phyloP scores from a whole-genome alignment of 352 stramenopile species.

The Phytophthora hibernalis region DNA sequence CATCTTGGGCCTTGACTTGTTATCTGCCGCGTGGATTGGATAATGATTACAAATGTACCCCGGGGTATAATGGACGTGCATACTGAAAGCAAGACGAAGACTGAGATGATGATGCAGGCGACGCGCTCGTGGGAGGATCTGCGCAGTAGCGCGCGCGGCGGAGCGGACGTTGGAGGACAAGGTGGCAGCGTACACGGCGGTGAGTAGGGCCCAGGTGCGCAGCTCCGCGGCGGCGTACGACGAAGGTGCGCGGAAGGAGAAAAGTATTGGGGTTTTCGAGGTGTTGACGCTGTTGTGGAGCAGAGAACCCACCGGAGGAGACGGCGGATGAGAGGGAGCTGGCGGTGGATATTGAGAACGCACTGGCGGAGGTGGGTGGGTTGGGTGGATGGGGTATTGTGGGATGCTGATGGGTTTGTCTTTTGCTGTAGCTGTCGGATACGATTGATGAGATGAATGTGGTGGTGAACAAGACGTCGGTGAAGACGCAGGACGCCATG shows the following conservation, averaged over 20 bases:
- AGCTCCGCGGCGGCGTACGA: conserved; percentile 46
- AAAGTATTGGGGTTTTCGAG: no score
- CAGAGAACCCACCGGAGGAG: conserved; percentile 75
- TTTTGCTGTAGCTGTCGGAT: conserved; percentile 67
- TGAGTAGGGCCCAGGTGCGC: conserved; percentile 61
- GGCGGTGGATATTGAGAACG: conserved; percentile 81
- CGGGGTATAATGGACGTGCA: conserved; percentile 10
- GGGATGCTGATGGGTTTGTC: not conserved
- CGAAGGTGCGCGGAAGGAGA: conserved; percentile 50
- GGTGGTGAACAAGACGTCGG: conserved; percentile 70
- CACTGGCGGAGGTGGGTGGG: conserved; percentile 58
- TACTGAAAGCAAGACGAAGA: conserved; percentile 10
- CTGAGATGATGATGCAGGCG: conserved; percentile 62
- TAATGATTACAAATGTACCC: conserved; percentile 1
- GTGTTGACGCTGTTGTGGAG: not conserved
- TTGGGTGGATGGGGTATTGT: conserved; percentile 8
- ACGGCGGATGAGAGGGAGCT: conserved; percentile 69
- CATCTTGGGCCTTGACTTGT: conserved; percentile 29
- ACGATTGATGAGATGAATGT: conserved; percentile 88
- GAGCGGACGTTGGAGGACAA: conserved; percentile 87
- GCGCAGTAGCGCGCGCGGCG: conserved; percentile 62
- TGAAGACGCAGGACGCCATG: conserved; percentile 88
- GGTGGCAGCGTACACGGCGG: conserved; percentile 69
- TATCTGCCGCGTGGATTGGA: conserved; percentile 6
- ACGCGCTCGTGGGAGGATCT: conserved; percentile 84